Conservation (phyloP, 768 basidiomycete genomes). For the Sarcodon sp. region DNA sequence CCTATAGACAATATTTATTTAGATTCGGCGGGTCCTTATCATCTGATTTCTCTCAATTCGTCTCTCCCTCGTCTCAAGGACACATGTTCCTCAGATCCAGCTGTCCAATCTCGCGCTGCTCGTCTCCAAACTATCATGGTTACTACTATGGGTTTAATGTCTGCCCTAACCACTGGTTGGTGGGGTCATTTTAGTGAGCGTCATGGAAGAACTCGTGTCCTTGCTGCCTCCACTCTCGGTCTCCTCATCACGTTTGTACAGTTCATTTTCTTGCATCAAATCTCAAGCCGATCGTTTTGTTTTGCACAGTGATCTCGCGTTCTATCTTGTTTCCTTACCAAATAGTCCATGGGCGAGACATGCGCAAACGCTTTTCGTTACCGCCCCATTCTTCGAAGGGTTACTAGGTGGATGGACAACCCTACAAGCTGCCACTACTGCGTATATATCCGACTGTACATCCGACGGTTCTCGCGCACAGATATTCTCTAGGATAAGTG, state of each 20-base stretch:
- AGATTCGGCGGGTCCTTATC: background rate
- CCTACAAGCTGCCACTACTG: constrained; percentile 49
- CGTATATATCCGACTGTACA: constrained; percentile 66
- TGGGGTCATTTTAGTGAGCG: constrained; percentile 78
- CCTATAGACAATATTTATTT: background rate
- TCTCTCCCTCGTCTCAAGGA: constrained; percentile 4
- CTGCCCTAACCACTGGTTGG: constrained; percentile 74
- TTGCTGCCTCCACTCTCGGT: constrained; percentile 54
- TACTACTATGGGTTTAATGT: constrained; percentile 64
- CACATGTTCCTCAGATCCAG: constrained; percentile 32
- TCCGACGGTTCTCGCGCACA: constrained; percentile 70
- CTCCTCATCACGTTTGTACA: constrained; percentile 57
- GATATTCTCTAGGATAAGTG: constrained; percentile 46
- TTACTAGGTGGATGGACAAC: constrained; percentile 69
- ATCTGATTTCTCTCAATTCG: background rate
- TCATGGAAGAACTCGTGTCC: constrained; percentile 64
- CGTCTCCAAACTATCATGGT: constrained; percentile 68
- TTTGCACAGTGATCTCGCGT: constrained; percentile 55
- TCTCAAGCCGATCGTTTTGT: constrained; percentile 2
- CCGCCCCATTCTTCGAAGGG: constrained; percentile 74
- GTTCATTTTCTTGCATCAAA: constrained; percentile 21
- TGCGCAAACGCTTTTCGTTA: constrained; percentile 60
- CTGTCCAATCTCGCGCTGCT: constrained; percentile 57
- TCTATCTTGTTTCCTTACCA: constrained; percentile 65
- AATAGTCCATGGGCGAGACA: constrained; percentile 45